These are phyloP conservation scores for Sarocladium oryzae DNA, from an alignment of 2,329 filamentous ascomycete species.

Conservation along the genomic window DNA sequence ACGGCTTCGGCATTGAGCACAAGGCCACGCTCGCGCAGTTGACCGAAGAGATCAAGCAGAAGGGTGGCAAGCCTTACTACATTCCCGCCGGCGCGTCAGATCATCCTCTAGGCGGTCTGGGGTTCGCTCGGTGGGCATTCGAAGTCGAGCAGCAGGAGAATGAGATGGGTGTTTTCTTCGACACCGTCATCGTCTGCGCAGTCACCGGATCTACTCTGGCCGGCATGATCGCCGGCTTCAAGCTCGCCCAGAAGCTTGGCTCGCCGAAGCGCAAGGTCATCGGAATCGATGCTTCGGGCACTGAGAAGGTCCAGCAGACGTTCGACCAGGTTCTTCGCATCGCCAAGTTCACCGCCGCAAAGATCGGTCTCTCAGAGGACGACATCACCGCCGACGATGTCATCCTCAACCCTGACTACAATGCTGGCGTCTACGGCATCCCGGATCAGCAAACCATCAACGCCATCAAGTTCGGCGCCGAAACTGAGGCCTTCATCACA, in stretches of 20 bases:
- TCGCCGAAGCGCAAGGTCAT: slow-evolving; percentile 48
- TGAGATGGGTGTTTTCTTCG: slow-evolving; percentile 56
- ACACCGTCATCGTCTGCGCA: slow-evolving; percentile 61
- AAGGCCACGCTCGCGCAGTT: slow-evolving; percentile 52
- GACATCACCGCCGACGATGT: slow-evolving; percentile 59
- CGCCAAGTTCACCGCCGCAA: slow-evolving; percentile 53
- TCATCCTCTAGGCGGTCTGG: slow-evolving; percentile 62
- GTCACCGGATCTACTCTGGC: slow-evolving; percentile 66
- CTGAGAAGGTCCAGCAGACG: slow-evolving; percentile 46
- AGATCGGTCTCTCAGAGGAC: slow-evolving; percentile 53
- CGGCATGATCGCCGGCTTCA: slow-evolving; percentile 68
- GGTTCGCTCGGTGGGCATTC: slow-evolving; percentile 65
- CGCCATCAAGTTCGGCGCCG: slow-evolving; percentile 62
- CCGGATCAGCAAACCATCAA: slow-evolving; percentile 59
- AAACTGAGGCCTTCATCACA: slow-evolving; percentile 66
- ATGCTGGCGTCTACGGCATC: slow-evolving; percentile 62
- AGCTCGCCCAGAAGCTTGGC: slow-evolving; percentile 45
- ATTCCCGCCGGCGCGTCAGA: slow-evolving; percentile 67
- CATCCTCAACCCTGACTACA: slow-evolving; percentile 54
- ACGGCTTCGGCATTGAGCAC: slow-evolving; percentile 62
- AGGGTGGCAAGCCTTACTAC: slow-evolving; percentile 59
- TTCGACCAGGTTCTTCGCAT: slow-evolving; percentile 61
- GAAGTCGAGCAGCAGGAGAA: slow-evolving; percentile 60
- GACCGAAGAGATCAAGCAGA: slow-evolving; percentile 42
- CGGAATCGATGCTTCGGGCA: slow-evolving; percentile 53